Percentiles rank a stretch among this genome's conserved stretches.
phyloP scores from a whole-genome alignment of 2,329 filamentous ascomycete genomes.

The Colletotrichum godetiae region DNA sequence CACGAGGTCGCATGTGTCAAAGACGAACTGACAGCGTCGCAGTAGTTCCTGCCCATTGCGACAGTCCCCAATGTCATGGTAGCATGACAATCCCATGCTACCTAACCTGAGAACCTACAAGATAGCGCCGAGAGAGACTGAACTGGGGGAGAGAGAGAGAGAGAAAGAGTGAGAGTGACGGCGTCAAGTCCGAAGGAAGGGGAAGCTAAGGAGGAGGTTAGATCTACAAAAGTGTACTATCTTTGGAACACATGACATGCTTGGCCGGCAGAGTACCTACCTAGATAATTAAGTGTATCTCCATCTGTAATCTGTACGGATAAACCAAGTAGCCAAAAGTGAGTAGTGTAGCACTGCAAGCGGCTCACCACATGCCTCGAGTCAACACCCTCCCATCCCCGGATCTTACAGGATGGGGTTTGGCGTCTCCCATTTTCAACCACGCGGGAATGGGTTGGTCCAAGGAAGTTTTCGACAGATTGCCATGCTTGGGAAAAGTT shows the following conservation, averaged over 20 bases:
- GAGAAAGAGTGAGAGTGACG: neutral
- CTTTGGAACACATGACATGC: conserved; percentile 10
- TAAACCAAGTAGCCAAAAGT: neutral
- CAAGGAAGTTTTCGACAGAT: neutral
- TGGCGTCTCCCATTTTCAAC: neutral
- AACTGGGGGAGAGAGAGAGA: neutral
- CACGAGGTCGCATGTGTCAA: conserved; percentile 5
- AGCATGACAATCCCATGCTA: neutral
- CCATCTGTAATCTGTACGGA: no score
- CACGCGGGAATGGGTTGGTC: neutral
- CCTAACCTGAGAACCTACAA: neutral
- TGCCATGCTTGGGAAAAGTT: neutral
- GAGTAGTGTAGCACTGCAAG: conserved; percentile 12
- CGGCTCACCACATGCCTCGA: conserved; percentile 11
- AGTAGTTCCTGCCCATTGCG: neutral
- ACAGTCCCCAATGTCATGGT: neutral
- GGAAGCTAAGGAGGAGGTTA: neutral
- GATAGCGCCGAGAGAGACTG: neutral
- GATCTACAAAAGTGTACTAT: conserved; percentile 2
- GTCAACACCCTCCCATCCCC: neutral
- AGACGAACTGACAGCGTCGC: neutral
- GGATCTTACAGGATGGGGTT: neutral
- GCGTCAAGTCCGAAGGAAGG: no score
- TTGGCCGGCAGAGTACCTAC: neutral
- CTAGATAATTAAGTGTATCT: neutral